These are phyloP conservation scores for Trametes pubescens DNA, from an alignment of 1,284 basidiomycete genomes.

Conservation along the genomic window DNA sequence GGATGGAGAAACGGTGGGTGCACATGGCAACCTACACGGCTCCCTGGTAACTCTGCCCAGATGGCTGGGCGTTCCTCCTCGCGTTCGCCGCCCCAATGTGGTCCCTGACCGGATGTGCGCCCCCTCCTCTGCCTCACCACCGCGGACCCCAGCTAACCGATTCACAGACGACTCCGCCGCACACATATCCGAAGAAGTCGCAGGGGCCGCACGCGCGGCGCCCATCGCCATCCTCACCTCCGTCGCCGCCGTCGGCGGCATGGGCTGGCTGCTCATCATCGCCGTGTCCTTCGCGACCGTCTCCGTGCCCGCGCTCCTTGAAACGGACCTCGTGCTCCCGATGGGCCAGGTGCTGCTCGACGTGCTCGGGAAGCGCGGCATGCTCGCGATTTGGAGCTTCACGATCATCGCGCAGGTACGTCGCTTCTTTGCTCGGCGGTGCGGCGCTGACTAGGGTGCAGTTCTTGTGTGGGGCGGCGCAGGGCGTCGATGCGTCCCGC, in stretches of 20 bases:
- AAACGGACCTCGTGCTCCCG: slow-evolving; percentile 60
- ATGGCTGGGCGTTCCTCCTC: slow-evolving; percentile 76
- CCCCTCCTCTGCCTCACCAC: no score
- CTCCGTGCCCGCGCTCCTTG: slow-evolving; percentile 60
- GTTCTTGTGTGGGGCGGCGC: slow-evolving; percentile 77
- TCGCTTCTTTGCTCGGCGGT: background rate
- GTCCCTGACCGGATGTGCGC: slow-evolving; percentile 76
- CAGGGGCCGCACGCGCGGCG: slow-evolving; percentile 69
- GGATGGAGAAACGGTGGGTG: slow-evolving; percentile 67
- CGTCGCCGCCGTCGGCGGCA: slow-evolving; percentile 59
- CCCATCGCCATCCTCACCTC: slow-evolving; percentile 80
- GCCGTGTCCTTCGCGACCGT: slow-evolving; percentile 67
- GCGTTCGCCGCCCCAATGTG: slow-evolving; percentile 81
- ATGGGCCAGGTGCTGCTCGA: slow-evolving; percentile 77
- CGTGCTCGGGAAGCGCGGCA: slow-evolving; percentile 70
- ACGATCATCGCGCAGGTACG: slow-evolving; percentile 72
- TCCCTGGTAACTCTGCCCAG: slow-evolving; percentile 43
- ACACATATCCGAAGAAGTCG: slow-evolving; percentile 77
- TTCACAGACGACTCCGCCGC: slow-evolving; percentile 76
- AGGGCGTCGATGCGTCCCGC: slow-evolving; percentile 76
- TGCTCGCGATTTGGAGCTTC: slow-evolving; percentile 74
- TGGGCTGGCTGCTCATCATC: slow-evolving; percentile 71
- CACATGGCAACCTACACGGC: background rate
- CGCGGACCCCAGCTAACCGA: background rate
- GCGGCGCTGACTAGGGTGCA: slow-evolving; percentile 33